These are phyloP conservation scores for Ascochyta clinopodiicola DNA, from an alignment of 2,329 filamentous ascomycete species.

Conservation along the genomic window DNA sequence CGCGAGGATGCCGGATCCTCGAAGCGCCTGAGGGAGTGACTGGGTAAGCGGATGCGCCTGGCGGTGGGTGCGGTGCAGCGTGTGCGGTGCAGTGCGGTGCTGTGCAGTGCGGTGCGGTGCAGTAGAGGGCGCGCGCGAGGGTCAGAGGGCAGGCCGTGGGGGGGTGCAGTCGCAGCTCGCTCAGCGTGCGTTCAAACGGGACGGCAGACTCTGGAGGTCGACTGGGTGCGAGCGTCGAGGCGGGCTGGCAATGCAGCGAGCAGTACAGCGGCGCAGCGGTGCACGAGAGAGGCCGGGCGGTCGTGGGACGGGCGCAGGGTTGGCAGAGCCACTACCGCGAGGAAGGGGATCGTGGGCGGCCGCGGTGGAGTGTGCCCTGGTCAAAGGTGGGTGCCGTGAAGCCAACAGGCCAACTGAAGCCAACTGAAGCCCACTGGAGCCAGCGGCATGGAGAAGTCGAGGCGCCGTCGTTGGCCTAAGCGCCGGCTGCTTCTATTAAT, in stretches of 20 bases:
- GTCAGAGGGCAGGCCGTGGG: too few relatives aligned
- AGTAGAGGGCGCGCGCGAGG: not conserved
- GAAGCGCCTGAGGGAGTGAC: conserved; percentile 51
- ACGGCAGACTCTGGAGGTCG: conserved; percentile 1
- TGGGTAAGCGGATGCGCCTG: conserved; percentile 34
- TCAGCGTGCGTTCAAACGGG: conserved; percentile 1
- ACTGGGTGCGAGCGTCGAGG: not conserved
- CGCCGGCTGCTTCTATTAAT: not conserved
- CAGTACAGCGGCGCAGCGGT: not conserved
- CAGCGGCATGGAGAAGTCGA: conserved; percentile 5
- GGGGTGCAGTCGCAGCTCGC: not conserved
- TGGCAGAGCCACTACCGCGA: conserved; percentile 7
- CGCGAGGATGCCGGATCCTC: conserved; percentile 54
- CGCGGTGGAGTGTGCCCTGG: conserved; percentile 5
- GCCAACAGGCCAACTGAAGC: not conserved
- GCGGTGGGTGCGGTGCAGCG: conserved; percentile 2
- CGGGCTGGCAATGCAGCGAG: not conserved
- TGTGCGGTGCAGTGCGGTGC: not conserved
- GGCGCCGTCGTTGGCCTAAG: conserved; percentile 1
- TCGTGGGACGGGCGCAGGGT: conserved; percentile 5
- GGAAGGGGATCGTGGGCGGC: conserved; percentile 10
- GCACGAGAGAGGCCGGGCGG: not conserved
- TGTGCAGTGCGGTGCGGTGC: not conserved
- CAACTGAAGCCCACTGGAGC: not conserved
- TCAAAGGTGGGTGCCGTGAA: not conserved